phyloP scores from a whole-genome alignment of 257 asterid genomes.

The Solanum peruvianum region DNA sequence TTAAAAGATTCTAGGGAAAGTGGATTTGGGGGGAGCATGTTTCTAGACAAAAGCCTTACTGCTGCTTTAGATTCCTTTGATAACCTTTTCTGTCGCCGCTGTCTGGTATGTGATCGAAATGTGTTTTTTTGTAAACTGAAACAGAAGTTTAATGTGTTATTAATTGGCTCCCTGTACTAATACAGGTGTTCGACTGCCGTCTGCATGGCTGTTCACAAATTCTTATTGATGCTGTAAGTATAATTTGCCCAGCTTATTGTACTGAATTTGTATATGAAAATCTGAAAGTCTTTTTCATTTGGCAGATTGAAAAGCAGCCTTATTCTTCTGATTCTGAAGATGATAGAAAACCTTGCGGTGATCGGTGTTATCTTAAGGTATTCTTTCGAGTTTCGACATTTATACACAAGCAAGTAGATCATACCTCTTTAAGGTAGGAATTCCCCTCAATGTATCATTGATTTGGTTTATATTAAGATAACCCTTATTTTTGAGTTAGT shows the following conservation, averaged over 20 bases:
- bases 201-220: slow-evolving; percentile 87
- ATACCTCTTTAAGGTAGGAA: not conserved
- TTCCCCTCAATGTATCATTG: not conserved
- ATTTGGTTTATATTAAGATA: not conserved
- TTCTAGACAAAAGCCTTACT: slow-evolving; percentile 55
- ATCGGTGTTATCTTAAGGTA: slow-evolving; percentile 84
- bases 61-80: slow-evolving; percentile 87
- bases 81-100: slow-evolving; percentile 92
- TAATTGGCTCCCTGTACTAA: not conserved
- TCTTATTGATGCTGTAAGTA: slow-evolving; percentile 56
- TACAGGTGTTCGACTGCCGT: slow-evolving; percentile 85
- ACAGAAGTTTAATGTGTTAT: not conserved
- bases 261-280: slow-evolving; percentile 1
- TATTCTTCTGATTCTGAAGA: slow-evolving; percentile 51
- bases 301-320: slow-evolving; percentile 65
- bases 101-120: slow-evolving; percentile 57
- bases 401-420: not conserved
- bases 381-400: not conserved
- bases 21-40: slow-evolving; percentile 24
- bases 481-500: not conserved
- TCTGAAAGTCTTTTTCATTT: slow-evolving; percentile 7
- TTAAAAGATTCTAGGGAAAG: slow-evolving; percentile 20
- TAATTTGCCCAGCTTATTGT: not conserved
- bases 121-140: not conserved
- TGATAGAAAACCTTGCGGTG: slow-evolving; percentile 68